These are phyloP conservation scores for Tuber aestivum DNA, from an alignment of 495 filamentous ascomycete species.

Conservation along the genomic window DNA sequence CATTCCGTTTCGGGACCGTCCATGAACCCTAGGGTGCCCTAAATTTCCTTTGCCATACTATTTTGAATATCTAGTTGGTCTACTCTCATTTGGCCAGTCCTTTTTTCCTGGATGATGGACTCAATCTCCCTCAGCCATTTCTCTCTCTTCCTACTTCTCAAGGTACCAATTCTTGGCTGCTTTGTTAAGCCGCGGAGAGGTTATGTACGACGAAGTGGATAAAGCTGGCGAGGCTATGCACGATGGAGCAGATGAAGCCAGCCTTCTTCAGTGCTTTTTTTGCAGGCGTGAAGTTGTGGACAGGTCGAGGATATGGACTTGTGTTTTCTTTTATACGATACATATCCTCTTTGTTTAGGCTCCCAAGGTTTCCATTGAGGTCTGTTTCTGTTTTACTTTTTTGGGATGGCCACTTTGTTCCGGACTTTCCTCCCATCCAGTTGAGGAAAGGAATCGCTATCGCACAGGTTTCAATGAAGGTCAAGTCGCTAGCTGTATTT, in stretches of 20 bases:
- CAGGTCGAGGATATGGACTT: constrained; percentile 1
- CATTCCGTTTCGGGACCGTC: not conserved
- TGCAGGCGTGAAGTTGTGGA: not conserved
- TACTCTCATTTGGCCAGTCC: not conserved
- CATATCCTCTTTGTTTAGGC: constrained; percentile 4
- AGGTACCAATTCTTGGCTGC: not conserved
- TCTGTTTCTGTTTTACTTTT: constrained; percentile 10
- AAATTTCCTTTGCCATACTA: not conserved
- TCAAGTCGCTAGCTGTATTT: not conserved
- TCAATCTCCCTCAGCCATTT: not conserved
- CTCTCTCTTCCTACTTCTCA: not conserved
- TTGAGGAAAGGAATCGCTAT: not conserved
- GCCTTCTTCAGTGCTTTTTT: not conserved
- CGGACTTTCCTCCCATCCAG: not conserved
- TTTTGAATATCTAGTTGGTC: not conserved
- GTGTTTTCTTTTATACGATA: constrained; percentile 4
- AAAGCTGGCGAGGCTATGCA: not conserved
- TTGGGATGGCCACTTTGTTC: not conserved
- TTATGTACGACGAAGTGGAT: not conserved
- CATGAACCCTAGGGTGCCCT: not conserved
- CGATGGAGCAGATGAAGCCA: not conserved
- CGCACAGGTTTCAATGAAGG: not conserved
- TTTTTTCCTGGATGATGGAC: not conserved
- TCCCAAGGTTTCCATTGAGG: not conserved
- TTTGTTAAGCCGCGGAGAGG: not conserved